These are phyloP conservation scores for Magnaporthiopsis poae DNA, from an alignment of 2,329 filamentous ascomycete species.

Conservation along the genomic window DNA sequence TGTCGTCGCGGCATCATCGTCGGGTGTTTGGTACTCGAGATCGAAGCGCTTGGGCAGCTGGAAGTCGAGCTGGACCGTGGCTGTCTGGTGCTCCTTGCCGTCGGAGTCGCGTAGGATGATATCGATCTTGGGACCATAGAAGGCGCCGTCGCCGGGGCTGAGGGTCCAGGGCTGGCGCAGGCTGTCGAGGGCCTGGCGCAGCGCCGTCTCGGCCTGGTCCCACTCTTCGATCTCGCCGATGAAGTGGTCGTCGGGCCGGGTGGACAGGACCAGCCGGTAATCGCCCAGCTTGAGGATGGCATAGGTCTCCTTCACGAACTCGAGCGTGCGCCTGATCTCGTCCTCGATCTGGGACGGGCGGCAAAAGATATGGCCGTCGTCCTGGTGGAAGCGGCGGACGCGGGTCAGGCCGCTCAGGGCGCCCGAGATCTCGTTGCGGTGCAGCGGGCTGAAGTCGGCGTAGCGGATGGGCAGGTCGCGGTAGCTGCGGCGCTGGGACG, in stretches of 20 bases:
- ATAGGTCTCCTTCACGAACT: conserved; percentile 66
- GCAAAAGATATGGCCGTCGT: conserved; percentile 86
- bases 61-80: conserved; percentile 82
- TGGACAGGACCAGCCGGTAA: conserved; percentile 70
- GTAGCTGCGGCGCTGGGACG: conserved; percentile 74
- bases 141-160: conserved; percentile 75
- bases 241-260: conserved; percentile 63
- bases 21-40: conserved; percentile 62
- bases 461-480: conserved; percentile 82
- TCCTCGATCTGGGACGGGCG: conserved; percentile 62
- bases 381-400: conserved; percentile 88
- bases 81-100: conserved; percentile 80
- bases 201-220: conserved; percentile 56
- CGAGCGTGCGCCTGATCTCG: conserved; percentile 64
- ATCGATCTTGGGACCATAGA: conserved; percentile 88
- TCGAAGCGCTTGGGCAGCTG: conserved; percentile 76
- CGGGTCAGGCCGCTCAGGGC: conserved; percentile 83
- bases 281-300: conserved; percentile 58
- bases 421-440: conserved; percentile 90
- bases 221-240: conserved; percentile 65
- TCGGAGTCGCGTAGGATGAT: conserved; percentile 70
- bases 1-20: conserved; percentile 45
- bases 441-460: conserved; percentile 90
- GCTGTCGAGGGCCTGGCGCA: conserved; percentile 52
- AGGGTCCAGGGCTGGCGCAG: conserved; percentile 61